phyloP scores from a whole-genome alignment of 305 asterid genomes.

The Fraxinus ornus region DNA sequence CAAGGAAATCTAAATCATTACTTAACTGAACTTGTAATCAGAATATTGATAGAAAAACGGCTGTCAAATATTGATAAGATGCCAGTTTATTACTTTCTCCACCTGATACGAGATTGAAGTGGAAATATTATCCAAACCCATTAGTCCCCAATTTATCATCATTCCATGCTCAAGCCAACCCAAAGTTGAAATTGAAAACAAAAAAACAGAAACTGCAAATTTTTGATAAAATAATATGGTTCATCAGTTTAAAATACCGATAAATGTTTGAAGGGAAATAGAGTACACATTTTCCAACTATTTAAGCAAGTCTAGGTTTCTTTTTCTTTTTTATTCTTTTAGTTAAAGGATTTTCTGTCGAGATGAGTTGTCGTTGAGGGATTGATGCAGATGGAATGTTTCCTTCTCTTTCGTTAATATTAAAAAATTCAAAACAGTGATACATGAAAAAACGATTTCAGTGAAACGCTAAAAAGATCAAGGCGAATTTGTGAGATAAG shows the following conservation, averaged over 20 bases:
- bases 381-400: not conserved
- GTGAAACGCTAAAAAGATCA: not conserved
- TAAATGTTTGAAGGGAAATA: not conserved
- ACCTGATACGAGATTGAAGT: not conserved
- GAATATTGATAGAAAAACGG: not conserved
- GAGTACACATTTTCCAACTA: not conserved
- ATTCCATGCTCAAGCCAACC: not conserved
- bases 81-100: not conserved
- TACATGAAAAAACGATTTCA: not conserved
- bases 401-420: not conserved
- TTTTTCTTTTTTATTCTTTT: not conserved
- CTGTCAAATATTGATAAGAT: not conserved
- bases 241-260: not conserved
- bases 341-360: not conserved
- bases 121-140: not conserved
- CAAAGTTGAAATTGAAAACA: not conserved
- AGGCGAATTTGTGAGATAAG: not conserved
- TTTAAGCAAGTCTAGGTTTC: not conserved
- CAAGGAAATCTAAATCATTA: not conserved
- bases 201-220: not conserved
- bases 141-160: not conserved
- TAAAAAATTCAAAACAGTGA: not conserved
- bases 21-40: not conserved
- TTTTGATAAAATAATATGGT: not conserved
- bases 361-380: not conserved